Evolutionary conservation across 768 basidiomycete species (phyloP).

Genomic region (Tylopilus sp.): DNA sequence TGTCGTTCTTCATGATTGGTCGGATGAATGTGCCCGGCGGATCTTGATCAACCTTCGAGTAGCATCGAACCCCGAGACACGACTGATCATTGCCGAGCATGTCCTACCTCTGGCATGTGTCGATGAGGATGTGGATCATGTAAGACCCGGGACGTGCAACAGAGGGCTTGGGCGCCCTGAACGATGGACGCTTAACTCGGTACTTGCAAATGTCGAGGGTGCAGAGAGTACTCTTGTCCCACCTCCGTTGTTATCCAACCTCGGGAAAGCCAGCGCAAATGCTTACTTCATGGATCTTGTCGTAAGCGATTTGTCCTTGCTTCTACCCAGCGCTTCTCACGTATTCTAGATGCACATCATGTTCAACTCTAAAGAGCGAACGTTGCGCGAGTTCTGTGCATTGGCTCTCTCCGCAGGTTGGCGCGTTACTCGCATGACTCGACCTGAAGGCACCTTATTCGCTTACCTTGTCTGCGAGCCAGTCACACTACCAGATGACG

Average conservation of each 20-base stretch:
- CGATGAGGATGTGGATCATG: conserved; percentile 35
- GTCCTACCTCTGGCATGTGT: conserved; percentile 66
- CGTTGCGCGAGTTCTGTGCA: conserved; percentile 57
- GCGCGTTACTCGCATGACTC: conserved; percentile 54
- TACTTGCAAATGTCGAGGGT: conserved; percentile 45
- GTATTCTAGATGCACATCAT: conserved; percentile 58
- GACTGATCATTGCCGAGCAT: conserved; percentile 68
- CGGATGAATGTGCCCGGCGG: conserved; percentile 49
- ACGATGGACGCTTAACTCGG: conserved; percentile 28
- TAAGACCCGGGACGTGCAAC: conserved; percentile 4
- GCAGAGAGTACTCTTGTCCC: conserved; percentile 52
- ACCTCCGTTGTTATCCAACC: conserved; percentile 64
- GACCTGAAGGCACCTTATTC: conserved; percentile 62
- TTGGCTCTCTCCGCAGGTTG: conserved; percentile 57
- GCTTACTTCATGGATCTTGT: conserved; percentile 72
- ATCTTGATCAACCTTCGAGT: conserved; percentile 45
- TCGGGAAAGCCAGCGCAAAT: conserved; percentile 65
- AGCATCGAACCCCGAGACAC: conserved; percentile 41
- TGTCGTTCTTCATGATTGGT: conserved; percentile 78
- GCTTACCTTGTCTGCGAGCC: conserved; percentile 71
- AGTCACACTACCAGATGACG: conserved; percentile 43
- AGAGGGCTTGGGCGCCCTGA: not conserved
- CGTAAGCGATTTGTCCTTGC: conserved; percentile 33
- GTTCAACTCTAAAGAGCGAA: conserved; percentile 70
- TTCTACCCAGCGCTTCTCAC: not conserved